A percentile compares a stretch with the other conserved stretches of the same genome.
Evolutionary conservation across 768 basidiomycete genomes (phyloP).

Genomic region (Trametes coccinea): DNA sequence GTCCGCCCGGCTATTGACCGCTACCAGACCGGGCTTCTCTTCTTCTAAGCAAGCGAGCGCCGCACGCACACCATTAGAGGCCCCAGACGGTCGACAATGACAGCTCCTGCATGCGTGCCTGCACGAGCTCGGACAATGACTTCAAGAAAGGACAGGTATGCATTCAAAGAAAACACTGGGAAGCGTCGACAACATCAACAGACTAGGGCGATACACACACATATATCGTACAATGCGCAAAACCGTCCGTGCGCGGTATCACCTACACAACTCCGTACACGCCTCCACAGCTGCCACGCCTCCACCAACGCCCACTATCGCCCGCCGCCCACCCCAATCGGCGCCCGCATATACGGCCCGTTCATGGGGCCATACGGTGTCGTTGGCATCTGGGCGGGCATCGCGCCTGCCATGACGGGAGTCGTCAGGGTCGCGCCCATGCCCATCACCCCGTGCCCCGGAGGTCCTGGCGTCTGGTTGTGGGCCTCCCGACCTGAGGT

Average conservation of each 20-base stretch:
- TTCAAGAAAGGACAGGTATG: background rate
- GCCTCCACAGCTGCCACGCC: no score
- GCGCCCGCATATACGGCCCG: conserved; percentile 66
- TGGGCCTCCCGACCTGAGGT: conserved; percentile 49
- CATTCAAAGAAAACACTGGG: conserved; percentile 5
- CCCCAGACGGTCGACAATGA: no score
- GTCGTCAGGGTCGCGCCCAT: conserved; percentile 46
- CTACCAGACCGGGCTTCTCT: no score
- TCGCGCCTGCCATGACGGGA: conserved; percentile 35
- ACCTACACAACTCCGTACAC: conserved; percentile 3
- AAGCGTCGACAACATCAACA: conserved; percentile 7
- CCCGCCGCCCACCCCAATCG: conserved; percentile 41
- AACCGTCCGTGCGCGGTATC: conserved; percentile 19
- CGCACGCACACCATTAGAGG: no score
- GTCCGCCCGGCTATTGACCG: background rate
- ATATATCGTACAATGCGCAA: conserved; percentile 15
- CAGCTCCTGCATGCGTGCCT: no score
- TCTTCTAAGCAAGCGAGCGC: no score
- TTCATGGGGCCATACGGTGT: conserved; percentile 64
- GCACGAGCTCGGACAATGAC: no score
- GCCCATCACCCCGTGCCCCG: conserved; percentile 51
- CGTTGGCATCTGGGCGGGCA: conserved; percentile 24
- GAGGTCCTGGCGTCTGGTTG: conserved; percentile 55
- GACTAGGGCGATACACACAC: conserved; percentile 15
- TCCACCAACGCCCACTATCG: conserved; percentile 14